Percentiles rank a stretch among this genome's conserved stretches.
Evolutionary conservation across 139 green algal genomes (phyloP).

Genomic region (Microglena sp.): DNA sequence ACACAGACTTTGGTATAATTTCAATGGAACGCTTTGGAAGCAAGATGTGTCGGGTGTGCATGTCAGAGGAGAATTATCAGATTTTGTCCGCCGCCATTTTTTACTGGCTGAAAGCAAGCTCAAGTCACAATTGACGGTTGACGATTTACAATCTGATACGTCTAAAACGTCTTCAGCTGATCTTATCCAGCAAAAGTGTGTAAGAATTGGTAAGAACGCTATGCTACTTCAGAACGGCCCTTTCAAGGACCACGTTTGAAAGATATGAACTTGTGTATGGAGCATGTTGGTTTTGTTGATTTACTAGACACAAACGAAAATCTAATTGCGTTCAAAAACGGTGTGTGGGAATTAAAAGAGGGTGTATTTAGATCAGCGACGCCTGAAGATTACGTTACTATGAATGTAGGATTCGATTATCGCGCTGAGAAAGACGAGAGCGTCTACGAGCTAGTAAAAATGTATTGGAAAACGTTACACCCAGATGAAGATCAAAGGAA

Average conservation of each 20-base stretch:
- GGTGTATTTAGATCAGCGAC: background rate
- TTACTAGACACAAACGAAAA: background rate
- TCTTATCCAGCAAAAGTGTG: background rate
- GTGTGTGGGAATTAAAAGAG: background rate
- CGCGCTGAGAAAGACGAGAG: background rate
- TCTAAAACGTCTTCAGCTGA: background rate
- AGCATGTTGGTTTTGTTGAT: background rate
- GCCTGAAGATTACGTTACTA: background rate
- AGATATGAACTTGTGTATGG: background rate
- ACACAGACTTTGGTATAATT: background rate
- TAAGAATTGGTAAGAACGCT: background rate
- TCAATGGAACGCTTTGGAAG: slow-evolving; percentile 5
- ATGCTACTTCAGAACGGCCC: background rate
- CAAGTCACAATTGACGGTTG: background rate
- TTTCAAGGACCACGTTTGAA: background rate
- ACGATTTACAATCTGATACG: background rate
- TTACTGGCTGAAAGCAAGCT: background rate
- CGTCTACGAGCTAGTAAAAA: background rate
- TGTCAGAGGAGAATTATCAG: background rate
- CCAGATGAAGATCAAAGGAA: background rate
- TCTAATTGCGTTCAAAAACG: slow-evolving; percentile 2
- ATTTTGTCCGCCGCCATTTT: background rate
- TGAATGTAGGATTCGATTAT: background rate
- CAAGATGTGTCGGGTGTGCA: background rate
- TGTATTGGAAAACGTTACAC: background rate